These are phyloP conservation scores for Cyberlindnera subsufficiens DNA, from an alignment of 805 yeast species.

Conservation along the genomic window DNA sequence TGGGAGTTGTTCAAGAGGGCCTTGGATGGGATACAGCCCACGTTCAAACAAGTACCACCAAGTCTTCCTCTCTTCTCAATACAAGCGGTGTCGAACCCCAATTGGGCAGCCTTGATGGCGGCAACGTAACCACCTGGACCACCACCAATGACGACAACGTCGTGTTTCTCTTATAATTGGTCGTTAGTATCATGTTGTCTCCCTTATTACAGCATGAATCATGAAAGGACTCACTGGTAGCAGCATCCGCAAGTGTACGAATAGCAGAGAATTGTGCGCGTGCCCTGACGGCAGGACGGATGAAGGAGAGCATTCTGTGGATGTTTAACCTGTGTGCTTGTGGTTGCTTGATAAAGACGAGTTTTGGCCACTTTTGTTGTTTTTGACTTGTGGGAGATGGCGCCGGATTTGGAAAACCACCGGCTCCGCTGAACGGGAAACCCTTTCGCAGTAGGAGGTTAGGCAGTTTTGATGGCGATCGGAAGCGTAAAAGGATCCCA, in stretches of 20 bases:
- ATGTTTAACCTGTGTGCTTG: neutral
- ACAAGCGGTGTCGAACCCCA: constrained; percentile 92
- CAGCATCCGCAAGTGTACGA: constrained; percentile 19
- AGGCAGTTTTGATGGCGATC: too few species aligned
- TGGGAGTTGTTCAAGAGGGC: constrained; percentile 93
- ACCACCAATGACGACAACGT: constrained; percentile 93
- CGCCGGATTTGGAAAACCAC: too few species aligned
- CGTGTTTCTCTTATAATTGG: constrained; percentile 48
- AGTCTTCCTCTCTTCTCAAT: constrained; percentile 92
- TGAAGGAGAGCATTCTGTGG: neutral
- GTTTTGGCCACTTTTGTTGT: too few species aligned
- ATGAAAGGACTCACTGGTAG: constrained; percentile 12
- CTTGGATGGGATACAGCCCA: constrained; percentile 98
- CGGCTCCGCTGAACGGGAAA: too few species aligned
- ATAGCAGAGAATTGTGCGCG: constrained; percentile 10
- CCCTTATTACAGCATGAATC: neutral
- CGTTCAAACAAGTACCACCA: constrained; percentile 98
- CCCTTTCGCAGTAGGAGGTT: too few species aligned
- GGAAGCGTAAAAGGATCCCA: too few species aligned
- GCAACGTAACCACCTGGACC: constrained; percentile 99
- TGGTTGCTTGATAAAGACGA: too few species aligned
- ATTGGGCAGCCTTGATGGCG: constrained; percentile 97
- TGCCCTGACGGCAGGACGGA: constrained; percentile 10
- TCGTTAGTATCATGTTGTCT: constrained; percentile 2
- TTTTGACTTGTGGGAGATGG: too few species aligned